Evolutionary conservation across 495 filamentous ascomycete species (phyloP).

Genomic region (Aspergillus incahuasiensis): DNA sequence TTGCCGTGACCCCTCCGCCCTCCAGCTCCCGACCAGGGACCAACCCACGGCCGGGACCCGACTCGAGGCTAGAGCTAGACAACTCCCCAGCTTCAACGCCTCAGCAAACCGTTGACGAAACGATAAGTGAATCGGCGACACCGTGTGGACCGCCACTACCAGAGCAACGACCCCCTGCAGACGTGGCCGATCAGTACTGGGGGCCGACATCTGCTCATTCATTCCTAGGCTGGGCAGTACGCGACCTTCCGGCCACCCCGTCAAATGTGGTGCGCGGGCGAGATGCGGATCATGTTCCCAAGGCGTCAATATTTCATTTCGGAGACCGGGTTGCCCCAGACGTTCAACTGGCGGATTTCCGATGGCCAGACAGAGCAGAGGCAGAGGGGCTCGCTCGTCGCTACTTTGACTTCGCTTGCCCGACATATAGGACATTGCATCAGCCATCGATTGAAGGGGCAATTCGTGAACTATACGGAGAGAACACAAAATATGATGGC

Average conservation of each 20-base stretch:
- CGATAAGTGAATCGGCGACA: not conserved
- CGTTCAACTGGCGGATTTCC: conserved; percentile 12
- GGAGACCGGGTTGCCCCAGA: conserved; percentile 21
- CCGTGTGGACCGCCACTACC: not conserved
- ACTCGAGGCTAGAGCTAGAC: not conserved
- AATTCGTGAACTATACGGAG: conserved; percentile 14
- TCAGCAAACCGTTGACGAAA: not conserved
- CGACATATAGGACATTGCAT: conserved; percentile 28
- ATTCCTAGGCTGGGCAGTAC: conserved; percentile 22
- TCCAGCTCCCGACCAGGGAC: conserved; percentile 1
- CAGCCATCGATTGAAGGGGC: conserved; percentile 21
- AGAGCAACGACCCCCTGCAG: not conserved
- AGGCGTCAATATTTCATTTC: conserved; percentile 22
- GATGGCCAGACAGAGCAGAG: conserved; percentile 18
- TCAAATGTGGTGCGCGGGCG: conserved; percentile 6
- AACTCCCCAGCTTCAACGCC: conserved; percentile 1
- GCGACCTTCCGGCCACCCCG: conserved; percentile 11
- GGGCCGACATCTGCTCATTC: conserved; percentile 27
- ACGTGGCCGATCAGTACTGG: conserved; percentile 21
- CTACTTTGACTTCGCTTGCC: conserved; percentile 32
- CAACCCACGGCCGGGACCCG: no score
- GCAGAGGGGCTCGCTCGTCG: conserved; percentile 20
- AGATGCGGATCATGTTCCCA: not conserved
- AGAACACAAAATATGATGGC: not conserved
- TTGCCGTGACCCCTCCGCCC: conserved; percentile 19